Conservation (phyloP, 306 rosid genomes). For the Mucuna pruriens region DNA sequence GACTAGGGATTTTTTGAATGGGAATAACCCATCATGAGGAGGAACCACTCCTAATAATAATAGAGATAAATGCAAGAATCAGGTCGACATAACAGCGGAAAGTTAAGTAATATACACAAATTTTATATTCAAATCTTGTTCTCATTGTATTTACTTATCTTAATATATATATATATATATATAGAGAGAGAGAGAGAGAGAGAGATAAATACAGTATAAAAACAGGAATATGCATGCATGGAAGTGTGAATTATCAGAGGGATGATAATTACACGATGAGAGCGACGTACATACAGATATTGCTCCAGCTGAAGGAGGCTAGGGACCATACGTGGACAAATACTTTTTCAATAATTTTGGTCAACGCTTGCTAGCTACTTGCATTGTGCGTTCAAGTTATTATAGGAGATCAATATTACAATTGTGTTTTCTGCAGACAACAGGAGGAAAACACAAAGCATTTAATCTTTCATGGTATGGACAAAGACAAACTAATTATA, state of each 20-base stretch:
- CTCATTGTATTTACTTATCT: too few species aligned
- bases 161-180: too few species aligned
- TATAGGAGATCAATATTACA: background rate
- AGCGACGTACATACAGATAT: too few species aligned
- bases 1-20: background rate
- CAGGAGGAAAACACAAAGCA: background rate
- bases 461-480: background rate
- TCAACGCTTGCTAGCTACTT: background rate
- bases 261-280: background rate
- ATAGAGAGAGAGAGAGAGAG: too few species aligned
- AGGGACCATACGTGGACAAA: too few species aligned
- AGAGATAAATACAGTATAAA: too few species aligned
- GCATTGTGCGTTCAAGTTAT: background rate
- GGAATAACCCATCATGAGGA: background rate
- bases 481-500: too few species aligned
- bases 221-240: background rate
- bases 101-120: too few species aligned
- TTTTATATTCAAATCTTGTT: too few species aligned
- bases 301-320: too few species aligned
- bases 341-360: background rate
- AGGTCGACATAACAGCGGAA: too few species aligned
- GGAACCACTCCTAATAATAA: background rate
- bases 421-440: background rate
- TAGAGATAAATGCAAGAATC: background rate
- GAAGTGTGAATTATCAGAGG: background rate